These are phyloP conservation scores for Antitrichia curtipendula DNA, from an alignment of 225 moss, liverwort and hornwort species.

Conservation along the genomic window DNA sequence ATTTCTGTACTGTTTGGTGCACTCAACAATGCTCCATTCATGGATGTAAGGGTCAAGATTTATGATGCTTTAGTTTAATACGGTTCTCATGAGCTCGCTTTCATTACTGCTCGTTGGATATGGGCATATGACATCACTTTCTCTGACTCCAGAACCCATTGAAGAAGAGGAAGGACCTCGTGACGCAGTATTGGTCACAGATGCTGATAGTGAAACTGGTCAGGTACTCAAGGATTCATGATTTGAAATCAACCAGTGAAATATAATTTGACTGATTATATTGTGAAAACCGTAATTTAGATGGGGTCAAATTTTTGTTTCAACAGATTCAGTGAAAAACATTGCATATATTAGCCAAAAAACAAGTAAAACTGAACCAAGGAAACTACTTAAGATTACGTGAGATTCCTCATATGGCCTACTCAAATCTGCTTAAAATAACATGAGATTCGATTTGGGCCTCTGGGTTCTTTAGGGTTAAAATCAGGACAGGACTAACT, in stretches of 20 bases:
- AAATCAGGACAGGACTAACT: background rate
- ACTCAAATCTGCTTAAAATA: background rate
- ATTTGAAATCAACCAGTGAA: background rate
- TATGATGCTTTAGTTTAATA: background rate
- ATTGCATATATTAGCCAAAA: background rate
- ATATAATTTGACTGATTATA: background rate
- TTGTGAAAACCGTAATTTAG: background rate
- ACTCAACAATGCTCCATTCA: background rate
- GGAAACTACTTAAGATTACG: background rate
- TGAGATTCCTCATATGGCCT: background rate
- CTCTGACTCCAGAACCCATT: background rate
- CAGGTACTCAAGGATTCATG: slow-evolving; percentile 35
- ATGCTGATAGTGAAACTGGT: slow-evolving; percentile 91
- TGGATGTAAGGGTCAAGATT: background rate
- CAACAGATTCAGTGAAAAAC: background rate
- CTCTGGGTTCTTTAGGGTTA: background rate
- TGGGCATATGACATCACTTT: background rate
- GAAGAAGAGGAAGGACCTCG: slow-evolving; percentile 35
- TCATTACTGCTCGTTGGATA: background rate
- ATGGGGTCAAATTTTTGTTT: background rate
- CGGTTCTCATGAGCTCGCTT: background rate
- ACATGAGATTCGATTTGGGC: background rate
- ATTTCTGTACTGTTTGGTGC: background rate
- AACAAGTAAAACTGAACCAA: background rate
- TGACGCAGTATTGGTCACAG: slow-evolving; percentile 77